phyloP scores from a whole-genome alignment of 495 filamentous ascomycete species.

The Parathielavia appendiculata region DNA sequence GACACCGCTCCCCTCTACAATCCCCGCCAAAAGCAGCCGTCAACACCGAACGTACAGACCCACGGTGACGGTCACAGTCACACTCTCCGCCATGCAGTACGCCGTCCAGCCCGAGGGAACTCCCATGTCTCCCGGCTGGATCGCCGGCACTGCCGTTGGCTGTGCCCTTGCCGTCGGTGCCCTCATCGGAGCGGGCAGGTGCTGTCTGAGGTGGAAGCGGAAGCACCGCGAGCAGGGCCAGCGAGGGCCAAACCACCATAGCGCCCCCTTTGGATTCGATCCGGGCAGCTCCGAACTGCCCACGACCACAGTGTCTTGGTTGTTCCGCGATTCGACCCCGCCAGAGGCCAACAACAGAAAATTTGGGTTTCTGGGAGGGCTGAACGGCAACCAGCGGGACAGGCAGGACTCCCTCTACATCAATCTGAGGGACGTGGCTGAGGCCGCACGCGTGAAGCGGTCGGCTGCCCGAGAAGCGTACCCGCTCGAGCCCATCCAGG shows the following conservation, averaged over 20 bases:
- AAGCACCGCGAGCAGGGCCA: not conserved
- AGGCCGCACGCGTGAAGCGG: no score
- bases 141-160: conserved; percentile 21
- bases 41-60: not conserved
- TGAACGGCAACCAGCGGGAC: no score
- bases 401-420: no score
- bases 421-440: no score
- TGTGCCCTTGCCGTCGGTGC: not conserved
- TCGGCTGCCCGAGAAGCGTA: no score
- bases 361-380: no score
- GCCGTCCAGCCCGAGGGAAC: not conserved
- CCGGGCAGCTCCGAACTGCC: conserved; percentile 1
- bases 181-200: not conserved
- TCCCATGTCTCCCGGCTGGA: conserved; percentile 11
- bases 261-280: conserved; percentile 7
- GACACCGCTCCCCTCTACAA: no score
- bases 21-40: not conserved
- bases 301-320: not conserved
- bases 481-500: no score
- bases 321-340: not conserved
- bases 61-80: conserved; percentile 7
- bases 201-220: not conserved
- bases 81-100: conserved; percentile 7
- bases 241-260: conserved; percentile 7
- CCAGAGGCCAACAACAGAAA: not conserved